Evolutionary conservation across 2,329 filamentous ascomycete species (phyloP).

Genomic region (Fusarium sp.): DNA sequence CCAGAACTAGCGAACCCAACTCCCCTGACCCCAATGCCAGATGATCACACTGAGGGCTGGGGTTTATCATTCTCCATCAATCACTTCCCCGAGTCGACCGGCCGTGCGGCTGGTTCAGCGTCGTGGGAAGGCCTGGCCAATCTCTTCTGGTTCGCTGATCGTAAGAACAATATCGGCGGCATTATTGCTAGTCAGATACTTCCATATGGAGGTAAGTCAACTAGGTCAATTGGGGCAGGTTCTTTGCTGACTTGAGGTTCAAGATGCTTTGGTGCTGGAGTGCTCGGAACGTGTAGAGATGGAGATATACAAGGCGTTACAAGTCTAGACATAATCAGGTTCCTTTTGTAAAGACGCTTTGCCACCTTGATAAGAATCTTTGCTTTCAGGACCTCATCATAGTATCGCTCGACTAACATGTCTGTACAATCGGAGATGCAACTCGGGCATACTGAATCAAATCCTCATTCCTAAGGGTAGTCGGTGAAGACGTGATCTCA

Average conservation of each 20-base stretch:
- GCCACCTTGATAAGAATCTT: not conserved
- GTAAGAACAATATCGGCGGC: not conserved
- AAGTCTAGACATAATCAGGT: not conserved
- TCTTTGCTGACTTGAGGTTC: not conserved
- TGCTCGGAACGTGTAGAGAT: not conserved
- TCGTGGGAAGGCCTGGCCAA: not conserved
- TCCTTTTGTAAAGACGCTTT: not conserved
- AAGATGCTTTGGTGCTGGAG: not conserved
- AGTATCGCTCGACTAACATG: not conserved
- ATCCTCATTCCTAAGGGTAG: not conserved
- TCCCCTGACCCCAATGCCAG: not conserved
- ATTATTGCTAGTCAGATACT: not conserved
- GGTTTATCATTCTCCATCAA: not conserved
- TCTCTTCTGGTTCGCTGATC: not conserved
- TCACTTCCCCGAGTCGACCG: not conserved
- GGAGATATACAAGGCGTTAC: not conserved
- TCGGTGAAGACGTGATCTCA: not conserved
- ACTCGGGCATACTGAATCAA: not conserved
- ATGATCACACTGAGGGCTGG: not conserved
- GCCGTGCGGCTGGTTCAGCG: not conserved
- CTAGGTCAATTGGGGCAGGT: rapidly evolving
- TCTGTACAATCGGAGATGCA: not conserved
- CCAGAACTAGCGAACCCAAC: not conserved
- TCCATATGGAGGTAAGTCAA: not conserved
- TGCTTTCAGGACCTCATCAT: not conserved